Evolutionary conservation across 495 filamentous ascomycete genomes (phyloP), one percentile per base, ranked within the genome.

Genomic region (Halenospora varia): DNA sequence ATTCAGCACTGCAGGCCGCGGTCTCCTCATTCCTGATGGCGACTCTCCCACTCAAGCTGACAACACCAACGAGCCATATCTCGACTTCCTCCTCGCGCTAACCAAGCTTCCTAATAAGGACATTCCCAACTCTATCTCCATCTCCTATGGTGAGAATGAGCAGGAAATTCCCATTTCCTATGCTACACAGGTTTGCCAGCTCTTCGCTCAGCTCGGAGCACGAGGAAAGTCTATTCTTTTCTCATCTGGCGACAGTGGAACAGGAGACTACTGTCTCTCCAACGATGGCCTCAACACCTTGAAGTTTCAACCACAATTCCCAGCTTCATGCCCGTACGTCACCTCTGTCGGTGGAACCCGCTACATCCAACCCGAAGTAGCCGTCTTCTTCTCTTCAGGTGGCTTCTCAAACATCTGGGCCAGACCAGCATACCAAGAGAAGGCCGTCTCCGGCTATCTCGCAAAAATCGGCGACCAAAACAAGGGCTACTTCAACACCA

Each of bases 321-420:
- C 89, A 0, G 85, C 86, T 0, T 75, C 80, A 15, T 93, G 90
- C 61, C 90, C 90, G 0, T 93, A 83, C 61, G 83, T 93, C 3
- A 95, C 89, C 0, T 74, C 84, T 0, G 88, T 93, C 2, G 89
- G 89, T n/a, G 88, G 84, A 3, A 89, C 86, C 0, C 70, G 73
- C 23, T 71, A 77, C 22, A 71, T 79, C 2, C 65, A 86, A 10
- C 83, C 83, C 24, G 71, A 84, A 40, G 75, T 68, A 13, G 86
- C 78, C 6, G 75, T 83, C 25, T 66, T 59, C 26, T 88, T 83
- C 62, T 83, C 82, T 23, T 77, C 78, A 0, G 89, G 86, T 4
- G 87, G 89, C 1, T 92, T 94, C 68, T 87, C 83, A 2, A 80
- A 88, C 48, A 74, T 77, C 20, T 93, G 88, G 62, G 49, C 71